Evolutionary conservation across 768 basidiomycete genomes (phyloP).

Genomic region (Serendipita sp.): DNA sequence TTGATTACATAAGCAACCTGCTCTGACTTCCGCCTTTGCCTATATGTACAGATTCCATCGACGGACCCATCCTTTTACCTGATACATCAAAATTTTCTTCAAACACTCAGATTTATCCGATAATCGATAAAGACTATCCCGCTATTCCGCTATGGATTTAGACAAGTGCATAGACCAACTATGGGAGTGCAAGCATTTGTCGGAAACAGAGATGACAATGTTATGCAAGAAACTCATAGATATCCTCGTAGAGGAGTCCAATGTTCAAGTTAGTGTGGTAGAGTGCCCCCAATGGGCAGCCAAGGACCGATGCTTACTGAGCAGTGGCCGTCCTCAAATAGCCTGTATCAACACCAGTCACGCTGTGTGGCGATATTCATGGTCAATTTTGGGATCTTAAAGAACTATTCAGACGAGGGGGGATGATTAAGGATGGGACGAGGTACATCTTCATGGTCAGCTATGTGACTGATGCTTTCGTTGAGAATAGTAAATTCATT

Average conservation of each 20-base stretch:
- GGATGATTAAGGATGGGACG: constrained; percentile 60
- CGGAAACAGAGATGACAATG: constrained; percentile 29
- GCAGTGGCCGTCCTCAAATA: not conserved
- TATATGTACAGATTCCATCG: not conserved
- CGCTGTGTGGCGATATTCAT: constrained; percentile 86
- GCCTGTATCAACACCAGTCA: constrained; percentile 5
- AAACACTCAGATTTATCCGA: too few relatives aligned
- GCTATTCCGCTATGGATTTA: not conserved
- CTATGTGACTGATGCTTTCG: not conserved
- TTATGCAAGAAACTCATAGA: constrained; percentile 27
- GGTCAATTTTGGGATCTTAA: constrained; percentile 96
- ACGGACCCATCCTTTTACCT: not conserved
- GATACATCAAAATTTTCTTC: not conserved
- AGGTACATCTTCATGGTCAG: constrained; percentile 82
- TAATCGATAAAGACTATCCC: too few relatives aligned
- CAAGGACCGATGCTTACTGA: not conserved
- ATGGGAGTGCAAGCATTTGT: constrained; percentile 28
- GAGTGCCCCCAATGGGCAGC: constrained; percentile 17
- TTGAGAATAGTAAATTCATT: not conserved
- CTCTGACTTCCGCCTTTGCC: not conserved
- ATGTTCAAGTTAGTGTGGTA: constrained; percentile 16
- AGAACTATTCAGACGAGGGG: constrained; percentile 75
- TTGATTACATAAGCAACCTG: not conserved
- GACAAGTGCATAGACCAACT: constrained; percentile 27
- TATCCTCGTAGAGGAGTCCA: constrained; percentile 29